A percentile compares a stretch with the other conserved stretches of the same genome.
Conservation (phyloP, 176 grass and related monocot species). For the Olyra latifolia region DNA sequence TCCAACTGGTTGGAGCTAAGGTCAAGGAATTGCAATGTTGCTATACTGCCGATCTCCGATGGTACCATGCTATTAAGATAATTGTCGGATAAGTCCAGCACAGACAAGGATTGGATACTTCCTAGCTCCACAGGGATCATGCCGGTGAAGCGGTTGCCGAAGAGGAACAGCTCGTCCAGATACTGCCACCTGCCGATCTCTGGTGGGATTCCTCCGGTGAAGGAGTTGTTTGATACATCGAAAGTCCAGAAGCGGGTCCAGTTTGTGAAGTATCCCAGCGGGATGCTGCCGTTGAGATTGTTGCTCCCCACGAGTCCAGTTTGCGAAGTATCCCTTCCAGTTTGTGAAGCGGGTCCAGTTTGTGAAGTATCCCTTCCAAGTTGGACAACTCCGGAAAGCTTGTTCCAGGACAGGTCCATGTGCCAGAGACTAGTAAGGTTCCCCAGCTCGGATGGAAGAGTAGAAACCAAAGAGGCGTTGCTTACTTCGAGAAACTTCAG, state of each 20-base stretch:
- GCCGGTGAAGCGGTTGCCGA: not conserved
- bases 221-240: constrained; percentile 27
- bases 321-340: too few species aligned
- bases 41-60: not conserved
- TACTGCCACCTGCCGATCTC: constrained; percentile 26
- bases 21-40: too few species aligned
- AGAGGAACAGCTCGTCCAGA: too few species aligned
- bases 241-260: constrained; percentile 37
- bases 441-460: not conserved
- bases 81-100: constrained; percentile 15
- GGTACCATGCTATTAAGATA: not conserved
- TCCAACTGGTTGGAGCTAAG: too few species aligned
- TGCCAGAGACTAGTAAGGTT: not conserved
- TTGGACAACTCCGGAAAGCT: not conserved
- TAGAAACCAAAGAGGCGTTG: constrained; percentile 5
- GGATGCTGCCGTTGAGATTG: constrained; percentile 23
- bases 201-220: constrained; percentile 37
- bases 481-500: not conserved
- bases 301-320: too few species aligned
- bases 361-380: too few species aligned
- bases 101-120: not conserved
- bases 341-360: too few species aligned
- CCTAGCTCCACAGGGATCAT: not conserved
- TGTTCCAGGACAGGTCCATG: not conserved
- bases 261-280: constrained; percentile 16